These are phyloP conservation scores for Calonectria pseudoturangicola DNA, from an alignment of 2,329 filamentous ascomycete species.

Conservation along the genomic window DNA sequence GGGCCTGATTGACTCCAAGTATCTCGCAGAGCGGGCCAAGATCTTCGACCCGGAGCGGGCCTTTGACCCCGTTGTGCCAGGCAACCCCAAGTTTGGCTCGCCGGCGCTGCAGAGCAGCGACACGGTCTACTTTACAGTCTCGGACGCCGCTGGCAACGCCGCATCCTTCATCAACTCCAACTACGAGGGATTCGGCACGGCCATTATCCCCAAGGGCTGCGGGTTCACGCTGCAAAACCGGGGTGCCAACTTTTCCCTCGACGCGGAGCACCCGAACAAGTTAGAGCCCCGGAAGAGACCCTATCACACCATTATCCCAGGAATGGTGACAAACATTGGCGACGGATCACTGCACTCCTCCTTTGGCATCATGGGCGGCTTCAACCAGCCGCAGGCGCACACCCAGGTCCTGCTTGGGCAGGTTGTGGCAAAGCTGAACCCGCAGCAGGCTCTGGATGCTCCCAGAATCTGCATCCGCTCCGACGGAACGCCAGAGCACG, in stretches of 20 bases:
- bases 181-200: slow-evolving; percentile 91
- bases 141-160: slow-evolving; percentile 89
- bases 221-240: slow-evolving; percentile 97
- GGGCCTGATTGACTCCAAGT: slow-evolving; percentile 81
- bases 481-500: slow-evolving; percentile 76
- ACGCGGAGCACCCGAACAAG: slow-evolving; percentile 83
- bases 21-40: slow-evolving; percentile 81
- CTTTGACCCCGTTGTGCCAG: slow-evolving; percentile 78
- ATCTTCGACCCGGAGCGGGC: slow-evolving; percentile 76
- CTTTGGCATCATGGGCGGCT: slow-evolving; percentile 98
- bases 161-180: slow-evolving; percentile 98
- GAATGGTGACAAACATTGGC: slow-evolving; percentile 85
- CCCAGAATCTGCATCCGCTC: slow-evolving; percentile 92
- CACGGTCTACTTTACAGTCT: slow-evolving; percentile 94
- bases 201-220: slow-evolving; percentile 88
- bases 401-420: slow-evolving; percentile 95
- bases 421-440: slow-evolving; percentile 85
- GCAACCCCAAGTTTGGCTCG: slow-evolving; percentile 71
- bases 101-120: slow-evolving; percentile 91
- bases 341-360: slow-evolving; percentile 88
- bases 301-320: slow-evolving; percentile 98
- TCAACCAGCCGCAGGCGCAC: slow-evolving; percentile 98
- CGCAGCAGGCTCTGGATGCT: slow-evolving; percentile 92
- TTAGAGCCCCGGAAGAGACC: slow-evolving; percentile 89
- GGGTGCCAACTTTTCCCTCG: slow-evolving; percentile 88